Conservation (phyloP, 2,329 filamentous ascomycete genomes). For the Plectosphaerella sp. region DNA sequence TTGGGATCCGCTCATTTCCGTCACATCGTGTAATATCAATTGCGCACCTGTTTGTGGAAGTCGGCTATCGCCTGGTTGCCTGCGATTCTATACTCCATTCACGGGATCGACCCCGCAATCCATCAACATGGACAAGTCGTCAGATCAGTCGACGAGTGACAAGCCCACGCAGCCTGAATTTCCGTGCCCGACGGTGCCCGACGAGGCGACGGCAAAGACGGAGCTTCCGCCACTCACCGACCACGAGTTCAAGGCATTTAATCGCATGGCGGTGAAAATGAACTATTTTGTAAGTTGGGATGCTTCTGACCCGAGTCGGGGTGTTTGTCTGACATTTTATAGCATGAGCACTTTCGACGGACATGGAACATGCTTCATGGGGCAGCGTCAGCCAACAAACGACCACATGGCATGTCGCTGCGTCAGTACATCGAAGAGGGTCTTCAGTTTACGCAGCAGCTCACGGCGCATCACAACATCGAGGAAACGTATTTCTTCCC, state of each 20-base stretch:
- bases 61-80: no score
- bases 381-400: slow-evolving; percentile 55
- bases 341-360: slow-evolving; percentile 74
- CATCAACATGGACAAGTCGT: no score
- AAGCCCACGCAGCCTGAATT: neutral
- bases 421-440: slow-evolving; percentile 64
- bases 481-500: slow-evolving; percentile 84
- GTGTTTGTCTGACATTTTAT: slow-evolving; percentile 5
- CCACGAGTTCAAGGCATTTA: slow-evolving; percentile 65
- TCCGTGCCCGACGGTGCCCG: neutral
- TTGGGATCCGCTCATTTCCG: no score
- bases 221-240: slow-evolving; percentile 58
- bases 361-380: slow-evolving; percentile 69
- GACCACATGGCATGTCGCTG: slow-evolving; percentile 60
- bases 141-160: no score
- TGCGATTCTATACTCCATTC: no score
- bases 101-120: no score
- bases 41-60: no score
- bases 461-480: slow-evolving; percentile 76
- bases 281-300: slow-evolving; percentile 57
- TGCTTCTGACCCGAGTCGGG: neutral
- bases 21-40: no score
- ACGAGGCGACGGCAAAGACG: neutral
- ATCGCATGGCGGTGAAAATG: slow-evolving; percentile 72
- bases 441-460: slow-evolving; percentile 63